Base-by-base conservation (phyloP, 2,329 filamentous ascomycete species). In the Pleurostoma richardsiae region DNA sequence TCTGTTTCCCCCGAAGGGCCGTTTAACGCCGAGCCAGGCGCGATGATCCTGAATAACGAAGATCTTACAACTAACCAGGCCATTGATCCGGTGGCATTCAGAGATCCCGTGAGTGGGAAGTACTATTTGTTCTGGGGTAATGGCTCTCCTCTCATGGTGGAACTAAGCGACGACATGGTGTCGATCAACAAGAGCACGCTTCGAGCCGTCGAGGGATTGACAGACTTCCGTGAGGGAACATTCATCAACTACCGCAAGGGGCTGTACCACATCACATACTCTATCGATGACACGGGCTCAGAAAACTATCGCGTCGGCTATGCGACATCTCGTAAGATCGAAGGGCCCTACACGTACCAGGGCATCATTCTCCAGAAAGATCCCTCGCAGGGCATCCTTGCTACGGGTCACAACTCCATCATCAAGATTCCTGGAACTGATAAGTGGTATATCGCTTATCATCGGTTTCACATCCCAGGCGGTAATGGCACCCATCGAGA, bases 61-160 rank as follows among this genome's bases (percentile, higher is more conserved):
- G 55, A 61, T 4, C 49, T 64, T 3, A 64, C 59, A 2, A 57
- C 59, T 0, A 56, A 58, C 3, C 60, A 64, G 40, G 78, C 78
- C 31, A 86, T 86, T 48, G 82, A 86, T 46, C 80, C 82, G 0
- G 80, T 76, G 1, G 71, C 70, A 0, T 83, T 85, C 53, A 69
- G 77, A 1, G 82, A 86, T 48, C 80, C 80, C 0, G 73, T 59
- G 1, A 63, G 80, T 39, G 77, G 75, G 2, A 68, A 73, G 38
- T 80, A 76, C 45, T 85, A 83, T 50, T 56, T 86, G 5, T 85
- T 82, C 60, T 85, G 83, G 63, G 82, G 82, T 4, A 76, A 75
- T 43, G 68, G 71, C 1, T 49, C 49, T 0, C 64, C 71, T 0
- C 46, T 75, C 0, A 56, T 67, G 11, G 72, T 72, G 0, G 67